Base-by-base conservation (phyloP, 1,139 yeast genomes). In the Lodderomyces jiufengensis region DNA sequence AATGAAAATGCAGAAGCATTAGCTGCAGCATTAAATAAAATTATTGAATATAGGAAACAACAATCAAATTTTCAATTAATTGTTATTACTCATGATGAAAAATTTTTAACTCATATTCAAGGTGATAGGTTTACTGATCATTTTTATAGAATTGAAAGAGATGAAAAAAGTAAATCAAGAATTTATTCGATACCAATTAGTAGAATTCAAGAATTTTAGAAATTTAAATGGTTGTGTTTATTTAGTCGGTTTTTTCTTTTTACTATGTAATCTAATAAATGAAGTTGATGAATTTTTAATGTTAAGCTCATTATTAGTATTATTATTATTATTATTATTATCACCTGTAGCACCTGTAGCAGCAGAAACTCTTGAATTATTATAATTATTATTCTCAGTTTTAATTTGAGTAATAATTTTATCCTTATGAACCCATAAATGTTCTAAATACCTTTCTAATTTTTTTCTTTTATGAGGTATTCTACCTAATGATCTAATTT, bases 81-180 rank as follows among this genome's bases (percentile, higher is more conserved):
- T 50, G 94, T 92, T 4, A 92, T 92, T 48, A 92, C 98, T 0
- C 98, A 92, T 54, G 99, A 92, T 61, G 97, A 92, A 58, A 84
- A 84, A 49, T 92, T 92, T 52, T 66, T 92, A 52, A 73, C 80
- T 36, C 84, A 82, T 53, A 88, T 92, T 79, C 80, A 82, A 55
- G 97, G 97, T 0, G 76, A 81, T 22, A 76, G 78, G 37, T 88
- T 85, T 54, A 81, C 95, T n/a, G 96, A 87, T 55, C 88, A 84
- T 52, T 94, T 85, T 58, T 92, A 82, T 59, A 73, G 85, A 44
- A 81, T 92, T 13, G 76, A 76, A 45, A 71, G 98, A 53, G 88
- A 88, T 57, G 86, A 81, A 42, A 73, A 83, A 36, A 92, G 87
- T 50, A 78, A 79, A 45, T 85, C 96, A 1, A 76, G 79, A 40